These are phyloP conservation scores for Euphorbia tirucalli DNA, from an alignment of 345 rosid genomes.

Conservation along the genomic window DNA sequence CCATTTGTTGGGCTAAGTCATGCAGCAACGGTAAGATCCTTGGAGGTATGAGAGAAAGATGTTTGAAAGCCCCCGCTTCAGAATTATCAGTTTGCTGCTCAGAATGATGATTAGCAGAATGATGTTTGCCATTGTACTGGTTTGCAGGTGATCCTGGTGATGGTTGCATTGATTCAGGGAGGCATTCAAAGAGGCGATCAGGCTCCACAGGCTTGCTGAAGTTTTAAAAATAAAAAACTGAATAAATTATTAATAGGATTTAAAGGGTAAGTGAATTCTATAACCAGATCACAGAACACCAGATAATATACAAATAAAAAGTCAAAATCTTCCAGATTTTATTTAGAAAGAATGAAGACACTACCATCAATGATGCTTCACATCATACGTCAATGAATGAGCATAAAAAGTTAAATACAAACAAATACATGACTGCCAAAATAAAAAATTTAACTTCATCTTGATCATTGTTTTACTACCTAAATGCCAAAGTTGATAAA, in stretches of 20 bases:
- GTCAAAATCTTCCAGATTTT: neutral
- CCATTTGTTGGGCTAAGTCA: constrained; percentile 89
- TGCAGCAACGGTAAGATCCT: constrained; percentile 84
- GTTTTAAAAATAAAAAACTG: constrained; percentile 11
- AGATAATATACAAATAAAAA: constrained; percentile 12
- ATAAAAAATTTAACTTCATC: neutral
- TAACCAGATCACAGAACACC: neutral
- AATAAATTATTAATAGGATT: constrained; percentile 12
- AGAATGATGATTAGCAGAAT: too few relatives aligned
- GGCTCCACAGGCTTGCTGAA: constrained; percentile 94
- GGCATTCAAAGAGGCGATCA: constrained; percentile 91
- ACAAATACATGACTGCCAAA: neutral
- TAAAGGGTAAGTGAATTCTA: neutral
- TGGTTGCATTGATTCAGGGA: constrained; percentile 89
- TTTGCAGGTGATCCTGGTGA: constrained; percentile 59
- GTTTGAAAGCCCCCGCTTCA: constrained; percentile 70
- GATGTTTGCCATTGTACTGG: constrained; percentile 44
- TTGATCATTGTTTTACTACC: neutral
- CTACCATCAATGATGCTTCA: constrained; percentile 8
- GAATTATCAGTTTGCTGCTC: constrained; percentile 49
- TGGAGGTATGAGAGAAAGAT: constrained; percentile 81
- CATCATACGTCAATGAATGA: neutral
- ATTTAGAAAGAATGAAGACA: constrained; percentile 9
- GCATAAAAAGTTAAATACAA: neutral
- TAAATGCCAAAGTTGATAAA: neutral